A percentile compares a stretch with the other conserved stretches of the same genome.
Conservation (phyloP, 139 green algal species). For the Picochlorum sp. region DNA sequence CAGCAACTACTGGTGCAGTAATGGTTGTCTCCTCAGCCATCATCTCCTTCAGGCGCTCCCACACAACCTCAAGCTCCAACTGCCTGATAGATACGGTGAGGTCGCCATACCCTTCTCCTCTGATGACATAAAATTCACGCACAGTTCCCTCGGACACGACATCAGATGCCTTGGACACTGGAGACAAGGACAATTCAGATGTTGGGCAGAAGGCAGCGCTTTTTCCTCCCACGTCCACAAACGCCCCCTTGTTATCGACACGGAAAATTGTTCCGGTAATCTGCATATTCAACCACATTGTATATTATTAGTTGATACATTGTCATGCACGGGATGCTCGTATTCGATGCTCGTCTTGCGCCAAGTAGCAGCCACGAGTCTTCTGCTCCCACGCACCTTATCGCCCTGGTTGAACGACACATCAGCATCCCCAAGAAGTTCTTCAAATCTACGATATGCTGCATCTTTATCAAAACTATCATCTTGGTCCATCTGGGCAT, state of each 20-base stretch:
- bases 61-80: conserved; percentile 67
- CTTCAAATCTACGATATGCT: conserved; percentile 33
- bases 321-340: too few species aligned
- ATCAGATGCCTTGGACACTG: conserved; percentile 67
- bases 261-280: conserved; percentile 27
- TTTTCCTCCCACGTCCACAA: conserved; percentile 93
- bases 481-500: background rate
- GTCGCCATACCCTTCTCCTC: conserved; percentile 56
- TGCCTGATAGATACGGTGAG: conserved; percentile 69
- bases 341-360: background rate
- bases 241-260: conserved; percentile 76
- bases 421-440: conserved; percentile 19
- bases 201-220: conserved; percentile 70
- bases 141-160: conserved; percentile 55
- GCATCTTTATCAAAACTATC: conserved; percentile 14
- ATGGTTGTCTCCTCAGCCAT: conserved; percentile 79
- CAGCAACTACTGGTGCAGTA: conserved; percentile 49
- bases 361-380: background rate
- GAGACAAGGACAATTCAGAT: conserved; percentile 68
- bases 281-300: background rate
- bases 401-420: conserved; percentile 20
- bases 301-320: background rate
- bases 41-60: conserved; percentile 62
- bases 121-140: conserved; percentile 79
- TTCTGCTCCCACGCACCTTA: conserved; percentile 8